Base-by-base conservation (phyloP, 345 rosid species). In the Passiflora organensis region DNA sequence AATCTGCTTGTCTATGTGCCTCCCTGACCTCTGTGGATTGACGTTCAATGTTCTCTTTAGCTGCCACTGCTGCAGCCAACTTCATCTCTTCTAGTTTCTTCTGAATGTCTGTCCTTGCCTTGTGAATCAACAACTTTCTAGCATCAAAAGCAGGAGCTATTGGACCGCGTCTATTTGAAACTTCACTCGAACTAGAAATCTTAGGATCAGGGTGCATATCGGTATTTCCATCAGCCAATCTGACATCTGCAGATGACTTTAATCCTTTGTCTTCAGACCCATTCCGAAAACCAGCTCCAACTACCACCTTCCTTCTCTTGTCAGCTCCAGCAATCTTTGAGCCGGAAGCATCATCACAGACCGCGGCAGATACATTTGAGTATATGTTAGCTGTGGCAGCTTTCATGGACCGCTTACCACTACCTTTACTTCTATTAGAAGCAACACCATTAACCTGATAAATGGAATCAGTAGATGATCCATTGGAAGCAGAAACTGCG, bases 41-140 rank as follows among this genome's bases (percentile, higher is more conserved):
- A 56, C n/a, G 54, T 62, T 69, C 72, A 8, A 49, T 63, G 21
- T 76, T 72, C 52, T 66, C 68, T 58, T 65, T 60, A 32, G 51
- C 72, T 2, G 76, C 77, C 10, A 79, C 83, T 60, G 61, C 74
- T 45, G 75, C 59, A 68, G 81, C 83, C 68, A 73, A 69, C 60
- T 72, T 81, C 65, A 86, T 62, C 32, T 71, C 76, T 67, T 80
- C 89, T 59, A 89, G 59, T 62, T 82, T 85, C 73, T 76, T 79
- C 75, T 58, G 68, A 39, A 93, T 86, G 19, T 78, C 81, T 43
- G 66, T 22, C 76, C 80, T 84, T 20, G 95, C 99, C 70, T 80
- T 89, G 49, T 80, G 87, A 58, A 89, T 76, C 68, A 93, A 74
- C 72, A 82, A 66, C 67, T 83, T 93, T 68, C 96, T 78, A 37